A percentile compares a stretch with the other conserved stretches of the same genome.
Conservation (phyloP, 768 basidiomycete species). For the Naematelia encephala region DNA sequence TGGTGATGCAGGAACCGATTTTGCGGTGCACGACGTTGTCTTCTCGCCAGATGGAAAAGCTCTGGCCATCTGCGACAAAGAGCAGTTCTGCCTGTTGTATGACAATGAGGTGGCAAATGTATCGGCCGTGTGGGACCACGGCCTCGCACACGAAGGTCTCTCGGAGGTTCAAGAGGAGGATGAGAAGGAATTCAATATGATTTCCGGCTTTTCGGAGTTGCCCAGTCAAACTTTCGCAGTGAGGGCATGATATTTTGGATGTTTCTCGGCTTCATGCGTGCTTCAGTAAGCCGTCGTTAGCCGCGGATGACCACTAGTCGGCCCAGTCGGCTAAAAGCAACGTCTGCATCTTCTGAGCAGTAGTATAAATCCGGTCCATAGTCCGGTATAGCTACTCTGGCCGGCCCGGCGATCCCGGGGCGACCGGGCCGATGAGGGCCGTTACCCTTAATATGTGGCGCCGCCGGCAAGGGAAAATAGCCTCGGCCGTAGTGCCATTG, state of each 20-base stretch:
- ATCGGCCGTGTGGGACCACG: not conserved
- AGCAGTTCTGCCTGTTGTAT: constrained; percentile 64
- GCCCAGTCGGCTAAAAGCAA: too few species aligned
- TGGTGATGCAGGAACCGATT: constrained; percentile 57
- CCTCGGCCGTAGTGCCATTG: too few species aligned
- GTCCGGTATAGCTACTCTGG: too few species aligned
- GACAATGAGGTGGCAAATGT: constrained; percentile 15
- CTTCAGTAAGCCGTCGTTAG: too few species aligned
- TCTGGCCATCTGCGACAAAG: constrained; percentile 68
- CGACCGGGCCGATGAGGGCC: too few species aligned
- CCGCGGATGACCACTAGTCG: too few species aligned
- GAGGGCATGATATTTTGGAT: not conserved
- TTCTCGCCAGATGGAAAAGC: constrained; percentile 89
- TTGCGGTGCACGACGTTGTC: constrained; percentile 64
- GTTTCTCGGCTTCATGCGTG: too few species aligned
- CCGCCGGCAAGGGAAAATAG: too few species aligned
- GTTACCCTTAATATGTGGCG: too few species aligned
- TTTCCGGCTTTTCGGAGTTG: not conserved
- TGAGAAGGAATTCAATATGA: constrained; percentile 7
- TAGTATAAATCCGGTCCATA: too few species aligned
- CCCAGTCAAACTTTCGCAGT: not conserved
- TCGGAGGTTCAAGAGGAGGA: constrained; percentile 31
- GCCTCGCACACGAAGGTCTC: constrained; percentile 16
- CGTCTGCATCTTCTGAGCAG: too few species aligned
- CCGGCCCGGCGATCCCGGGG: too few species aligned